Conservation (phyloP, 192 early-diverging fungal species). For the Phlyctochytrium bullatum region DNA sequence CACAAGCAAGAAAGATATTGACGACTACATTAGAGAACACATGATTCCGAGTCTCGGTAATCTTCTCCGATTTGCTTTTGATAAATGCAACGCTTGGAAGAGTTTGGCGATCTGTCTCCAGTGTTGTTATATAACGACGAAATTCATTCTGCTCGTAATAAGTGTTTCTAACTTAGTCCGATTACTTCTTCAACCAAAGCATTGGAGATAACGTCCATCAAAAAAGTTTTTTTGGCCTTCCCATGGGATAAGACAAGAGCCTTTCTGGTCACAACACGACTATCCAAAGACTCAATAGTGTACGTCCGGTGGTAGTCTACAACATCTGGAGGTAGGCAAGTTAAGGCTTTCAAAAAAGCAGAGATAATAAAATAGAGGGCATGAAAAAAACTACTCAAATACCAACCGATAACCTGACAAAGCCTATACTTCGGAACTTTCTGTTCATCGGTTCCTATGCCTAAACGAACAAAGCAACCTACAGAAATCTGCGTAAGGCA, state of each 20-base stretch:
- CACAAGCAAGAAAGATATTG: background rate
- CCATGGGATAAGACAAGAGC: constrained; percentile 68
- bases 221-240: constrained; percentile 61
- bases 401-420: constrained; percentile 5
- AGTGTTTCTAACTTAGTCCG: background rate
- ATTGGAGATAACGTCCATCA: constrained; percentile 80
- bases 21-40: constrained; percentile 14
- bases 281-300: constrained; percentile 57
- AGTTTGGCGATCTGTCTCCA: constrained; percentile 13
- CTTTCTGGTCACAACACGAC: constrained; percentile 62
- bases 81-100: constrained; percentile 6
- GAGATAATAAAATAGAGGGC: constrained; percentile 2
- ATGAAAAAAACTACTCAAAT: background rate
- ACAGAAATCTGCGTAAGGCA: too few species aligned
- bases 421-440: constrained; percentile 10
- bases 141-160: constrained; percentile 6
- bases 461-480: constrained; percentile 8
- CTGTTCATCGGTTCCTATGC: background rate
- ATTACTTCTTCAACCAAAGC: constrained; percentile 54
- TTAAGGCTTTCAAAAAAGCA: background rate
- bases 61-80: background rate
- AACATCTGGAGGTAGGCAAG: constrained; percentile 2
- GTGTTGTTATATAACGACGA: constrained; percentile 4
- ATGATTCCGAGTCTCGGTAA: constrained; percentile 10
- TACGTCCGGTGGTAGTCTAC: constrained; percentile 54